Evolutionary conservation across 768 basidiomycete species (phyloP), one percentile per base, ranked within the genome.

Genomic region (Pisolithus marmoratus): DNA sequence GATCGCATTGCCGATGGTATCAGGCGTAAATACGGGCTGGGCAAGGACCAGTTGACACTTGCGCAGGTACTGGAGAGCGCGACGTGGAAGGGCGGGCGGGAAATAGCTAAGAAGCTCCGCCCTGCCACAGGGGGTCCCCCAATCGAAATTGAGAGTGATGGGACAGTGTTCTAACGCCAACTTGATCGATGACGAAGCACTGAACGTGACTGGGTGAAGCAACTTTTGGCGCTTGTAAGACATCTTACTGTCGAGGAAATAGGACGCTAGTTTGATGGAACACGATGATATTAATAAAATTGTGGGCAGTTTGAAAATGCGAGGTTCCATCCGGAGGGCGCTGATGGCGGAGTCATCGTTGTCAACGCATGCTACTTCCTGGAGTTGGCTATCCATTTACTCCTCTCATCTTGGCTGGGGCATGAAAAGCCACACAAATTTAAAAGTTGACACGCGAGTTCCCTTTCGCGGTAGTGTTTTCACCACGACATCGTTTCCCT

Each of bases 11-110:
- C 87, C 0, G 71, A 79, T 31, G 75, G 76, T 15, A 83, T 97
- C 54, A 83, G 90, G 42, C 58, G 64, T 48, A 75, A 81, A 54
- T 72, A 90, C 47, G 70, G 72, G 1, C 64, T 87, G 23, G 70
- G 71, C 0, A 57, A 66, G 2, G 71, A 75, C 1, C 72, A 83
- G 43, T 76, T 97, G 23, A 78, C 81, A 0, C 79, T 94, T 8
- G 86, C 93, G 0, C 95, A 97, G 65, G 83, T 97, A 0, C 74
- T 99, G 31, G 95, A 98, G 70, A 84, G 85, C 47, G 94, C 94
- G 2, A 98, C 94, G 0, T 99, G 95, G 95, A 95, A 94, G 63
- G 93, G 92, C 1, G 95, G 95, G 4, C 75, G 95, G 4, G 92
- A 95, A 70, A 90, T 97, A 37, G 95, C 95, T 3, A 87, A 84